phyloP scores from a whole-genome alignment of 768 basidiomycete species.

The Sistotremastrum suecicum region DNA sequence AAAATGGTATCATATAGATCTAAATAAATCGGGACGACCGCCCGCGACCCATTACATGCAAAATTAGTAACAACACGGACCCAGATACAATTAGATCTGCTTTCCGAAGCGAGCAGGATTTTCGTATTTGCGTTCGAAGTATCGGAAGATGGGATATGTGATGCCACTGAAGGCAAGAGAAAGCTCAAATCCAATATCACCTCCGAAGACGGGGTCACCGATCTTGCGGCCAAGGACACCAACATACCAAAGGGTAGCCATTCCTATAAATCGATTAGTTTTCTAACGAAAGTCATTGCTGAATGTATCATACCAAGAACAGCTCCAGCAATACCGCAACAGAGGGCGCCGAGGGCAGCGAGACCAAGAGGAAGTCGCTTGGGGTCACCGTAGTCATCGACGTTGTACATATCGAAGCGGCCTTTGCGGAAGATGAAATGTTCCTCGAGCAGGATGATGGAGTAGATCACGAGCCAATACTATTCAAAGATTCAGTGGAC shows the following conservation, averaged over 20 bases:
- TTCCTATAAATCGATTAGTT: background rate
- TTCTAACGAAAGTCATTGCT: too few species aligned
- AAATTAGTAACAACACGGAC: too few species aligned
- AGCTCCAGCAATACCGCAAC: conserved; percentile 24
- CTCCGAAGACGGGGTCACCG: conserved; percentile 14
- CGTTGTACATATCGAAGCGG: conserved; percentile 21
- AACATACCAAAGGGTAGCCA: conserved; percentile 18
- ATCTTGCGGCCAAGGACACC: conserved; percentile 15
- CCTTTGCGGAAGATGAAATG: conserved; percentile 35
- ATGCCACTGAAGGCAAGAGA: conserved; percentile 17
- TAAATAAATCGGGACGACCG: too few species aligned
- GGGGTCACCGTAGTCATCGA: conserved; percentile 20
- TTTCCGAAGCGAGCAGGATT: too few species aligned
- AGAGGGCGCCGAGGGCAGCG: conserved; percentile 20
- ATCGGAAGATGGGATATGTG: too few species aligned
- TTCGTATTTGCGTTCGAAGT: too few species aligned
- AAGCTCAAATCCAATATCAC: conserved; percentile 26
- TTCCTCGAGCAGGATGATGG: conserved; percentile 31
- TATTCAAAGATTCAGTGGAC: background rate
- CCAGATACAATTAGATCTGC: too few species aligned
- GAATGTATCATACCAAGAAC: conserved; percentile 19
- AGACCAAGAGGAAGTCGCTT: conserved; percentile 22
- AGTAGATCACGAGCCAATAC: conserved; percentile 40
- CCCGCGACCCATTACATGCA: too few species aligned
- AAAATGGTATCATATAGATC: too few species aligned